Evolutionary conservation across 2,329 filamentous ascomycete species (phyloP), one percentile per base, ranked within the genome.

Genomic region (Colletotrichum shisoi): DNA sequence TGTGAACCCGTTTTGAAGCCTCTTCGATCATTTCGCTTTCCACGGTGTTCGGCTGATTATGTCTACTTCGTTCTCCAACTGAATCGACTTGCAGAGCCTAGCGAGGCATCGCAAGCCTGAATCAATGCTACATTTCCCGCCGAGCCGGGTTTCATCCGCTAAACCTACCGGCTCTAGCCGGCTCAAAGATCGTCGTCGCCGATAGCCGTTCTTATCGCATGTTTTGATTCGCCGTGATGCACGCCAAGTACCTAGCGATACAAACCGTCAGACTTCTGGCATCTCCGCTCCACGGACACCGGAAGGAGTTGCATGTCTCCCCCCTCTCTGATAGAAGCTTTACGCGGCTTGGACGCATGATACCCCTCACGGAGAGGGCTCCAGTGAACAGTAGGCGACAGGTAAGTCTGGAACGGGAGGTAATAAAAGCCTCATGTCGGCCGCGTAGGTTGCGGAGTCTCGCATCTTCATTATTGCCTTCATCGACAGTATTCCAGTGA

Each of bases 151-250:
- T 12, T n/a, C 11, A 19, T 21, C n/a, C 7, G 42, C 11, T 8
- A 9, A 21, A 19, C 1, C n/a, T 13, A 24, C n/a, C 37, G 53
- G 7, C 11, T n/a, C 39, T 58, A 46, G 42, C 52, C 39, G 7
- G 24, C 2, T 37, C 0, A 12, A 21, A n/a, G 44, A 31, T 24
- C 21, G n/a, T 52, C 39, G 40, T 21, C 31, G 6, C 34, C 39
- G 39, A 54, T 31, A 54, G 76, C 75, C 0, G 71, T 77, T 13
- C 76, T 75, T 63, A 67, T 67, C 63, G 27, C 46, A 19, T 2
- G 15, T 17, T 12, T 15, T 63, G 59, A 63, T 67, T 56, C 42
- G 49, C 44, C 19, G 5, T 24, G 37, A 53, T 67, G 61, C 44
- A 44, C 11, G 64, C 61, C 52, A 67, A 63, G 60, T 54, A 19